These are phyloP conservation scores for Puccinia horiana DNA, from an alignment of 1,284 basidiomycete genomes.

Conservation along the genomic window DNA sequence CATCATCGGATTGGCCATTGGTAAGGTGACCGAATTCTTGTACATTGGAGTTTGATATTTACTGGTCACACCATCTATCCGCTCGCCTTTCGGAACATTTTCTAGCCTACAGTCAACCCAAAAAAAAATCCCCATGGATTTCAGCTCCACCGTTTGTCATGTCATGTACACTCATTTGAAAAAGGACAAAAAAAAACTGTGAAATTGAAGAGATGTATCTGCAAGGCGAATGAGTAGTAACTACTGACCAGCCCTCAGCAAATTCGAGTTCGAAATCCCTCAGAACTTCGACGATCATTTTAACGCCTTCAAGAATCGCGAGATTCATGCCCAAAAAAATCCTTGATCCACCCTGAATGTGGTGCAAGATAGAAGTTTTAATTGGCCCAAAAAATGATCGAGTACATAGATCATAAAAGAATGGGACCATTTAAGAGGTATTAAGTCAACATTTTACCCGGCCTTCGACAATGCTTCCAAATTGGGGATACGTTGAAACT, in stretches of 20 bases:
- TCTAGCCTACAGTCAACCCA: neutral
- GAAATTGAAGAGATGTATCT: too few species aligned
- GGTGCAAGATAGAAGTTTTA: neutral
- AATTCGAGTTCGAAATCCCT: conserved; percentile 31
- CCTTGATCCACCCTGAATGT: conserved; percentile 29
- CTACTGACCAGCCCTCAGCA: conserved; percentile 17
- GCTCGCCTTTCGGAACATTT: conserved; percentile 12
- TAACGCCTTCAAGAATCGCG: conserved; percentile 27
- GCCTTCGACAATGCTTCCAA: neutral
- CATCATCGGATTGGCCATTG: conserved; percentile 5
- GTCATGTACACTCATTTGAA: neutral
- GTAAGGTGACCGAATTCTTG: neutral
- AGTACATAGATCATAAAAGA: too few species aligned
- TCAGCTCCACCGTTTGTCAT: neutral
- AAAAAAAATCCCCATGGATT: too few species aligned
- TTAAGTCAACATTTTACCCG: neutral
- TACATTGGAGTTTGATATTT: conserved; percentile 22
- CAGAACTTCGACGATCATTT: conserved; percentile 30
- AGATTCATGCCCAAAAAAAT: conserved; percentile 42
- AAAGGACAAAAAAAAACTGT: too few species aligned
- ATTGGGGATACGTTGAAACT: neutral
- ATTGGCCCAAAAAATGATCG: too few species aligned
- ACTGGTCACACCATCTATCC: neutral
- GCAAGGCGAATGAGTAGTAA: neutral
- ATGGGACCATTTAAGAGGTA: neutral